Evolutionary conservation across 75 land plant genomes (phyloP).

Genomic region (Sequoiadendron giganteum): DNA sequence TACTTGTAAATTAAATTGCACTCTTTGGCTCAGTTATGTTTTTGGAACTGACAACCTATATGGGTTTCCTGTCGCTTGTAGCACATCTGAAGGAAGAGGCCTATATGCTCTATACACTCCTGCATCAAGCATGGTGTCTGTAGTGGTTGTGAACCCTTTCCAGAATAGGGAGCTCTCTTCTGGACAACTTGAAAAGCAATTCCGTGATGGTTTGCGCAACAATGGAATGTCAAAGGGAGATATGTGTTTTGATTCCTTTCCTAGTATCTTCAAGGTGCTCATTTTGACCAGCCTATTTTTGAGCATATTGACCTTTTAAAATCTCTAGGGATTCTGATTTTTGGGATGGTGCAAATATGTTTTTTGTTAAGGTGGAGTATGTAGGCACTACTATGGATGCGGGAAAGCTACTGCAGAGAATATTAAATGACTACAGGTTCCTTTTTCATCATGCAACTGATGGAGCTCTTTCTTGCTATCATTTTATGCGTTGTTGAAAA

Average conservation of each 20-base stretch:
- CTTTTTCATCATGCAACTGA: neutral
- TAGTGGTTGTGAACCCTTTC: constrained; percentile 81
- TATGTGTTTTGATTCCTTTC: constrained; percentile 12
- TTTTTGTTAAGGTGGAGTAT: constrained; percentile 71
- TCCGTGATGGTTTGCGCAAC: constrained; percentile 78
- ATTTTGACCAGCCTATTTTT: neutral
- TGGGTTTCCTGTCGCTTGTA: constrained; percentile 23
- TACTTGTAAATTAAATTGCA: neutral
- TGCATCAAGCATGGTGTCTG: constrained; percentile 40
- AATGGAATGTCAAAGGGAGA: constrained; percentile 20
- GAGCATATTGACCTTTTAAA: neutral
- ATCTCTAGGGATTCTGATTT: neutral
- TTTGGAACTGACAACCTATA: neutral
- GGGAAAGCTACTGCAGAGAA: constrained; percentile 63
- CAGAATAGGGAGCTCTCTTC: constrained; percentile 77
- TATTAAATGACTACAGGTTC: constrained; percentile 66
- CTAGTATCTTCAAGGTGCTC: constrained; percentile 62
- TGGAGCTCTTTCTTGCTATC: neutral
- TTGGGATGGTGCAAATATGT: neutral
- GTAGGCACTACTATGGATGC: constrained; percentile 66
- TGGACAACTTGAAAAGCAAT: constrained; percentile 77
- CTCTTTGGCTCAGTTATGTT: neutral
- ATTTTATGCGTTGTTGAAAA: neutral
- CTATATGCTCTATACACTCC: constrained; percentile 71
- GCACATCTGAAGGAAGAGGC: constrained; percentile 81